Base-by-base conservation (phyloP, 2,329 filamentous ascomycete species). In the Neofusicoccum parvum region DNA sequence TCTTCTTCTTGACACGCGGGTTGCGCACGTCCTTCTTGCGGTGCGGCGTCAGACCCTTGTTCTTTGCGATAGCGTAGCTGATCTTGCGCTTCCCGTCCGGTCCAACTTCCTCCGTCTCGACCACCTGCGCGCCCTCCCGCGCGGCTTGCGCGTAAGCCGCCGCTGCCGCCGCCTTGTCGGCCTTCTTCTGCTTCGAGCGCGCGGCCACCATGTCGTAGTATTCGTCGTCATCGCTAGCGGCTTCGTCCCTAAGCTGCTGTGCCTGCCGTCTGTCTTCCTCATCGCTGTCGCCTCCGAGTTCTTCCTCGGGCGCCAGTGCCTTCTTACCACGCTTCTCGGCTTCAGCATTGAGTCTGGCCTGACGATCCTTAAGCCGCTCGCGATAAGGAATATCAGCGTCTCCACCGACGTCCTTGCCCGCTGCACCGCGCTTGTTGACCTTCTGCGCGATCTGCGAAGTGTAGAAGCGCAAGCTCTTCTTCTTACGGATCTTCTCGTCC, bases 381-480 rank as follows among this genome's bases (percentile, higher is more conserved):
- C 94, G 88, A 77, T 97, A 90, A 2, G 95, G 95, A 62, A 96
- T 86, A 78, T 96, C 92, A 70, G 86, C 85, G 74, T 96, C 92
- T 70, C 92, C 92, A 70, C 92, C 92, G 1, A 89, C 87, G 66
- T 91, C 88, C 67, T 88, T 87, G 48, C 90, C 90, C 45, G 90
- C 90, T 37, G 84, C 87, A 5, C 88, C 87, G 64, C 92, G 92
- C 76, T 92, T 94, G 81, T 92, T 96, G 65, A 92, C 88, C 80
- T 97, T 98, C 77, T 98, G 94, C 34, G 92, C 90, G 70, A 99
- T 95, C 76, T 99, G 95, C 3, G 94, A 97, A 2, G 96, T 98
- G 85, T 99, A 99, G 84, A 99, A 99, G 68, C 93, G 91, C 66
- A 99, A 86, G 69, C 88, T 92, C 83, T 96, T 97, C 84, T 95